These are phyloP conservation scores for Passalora sequoiae DNA, from an alignment of 2,329 filamentous ascomycete species.

Conservation along the genomic window DNA sequence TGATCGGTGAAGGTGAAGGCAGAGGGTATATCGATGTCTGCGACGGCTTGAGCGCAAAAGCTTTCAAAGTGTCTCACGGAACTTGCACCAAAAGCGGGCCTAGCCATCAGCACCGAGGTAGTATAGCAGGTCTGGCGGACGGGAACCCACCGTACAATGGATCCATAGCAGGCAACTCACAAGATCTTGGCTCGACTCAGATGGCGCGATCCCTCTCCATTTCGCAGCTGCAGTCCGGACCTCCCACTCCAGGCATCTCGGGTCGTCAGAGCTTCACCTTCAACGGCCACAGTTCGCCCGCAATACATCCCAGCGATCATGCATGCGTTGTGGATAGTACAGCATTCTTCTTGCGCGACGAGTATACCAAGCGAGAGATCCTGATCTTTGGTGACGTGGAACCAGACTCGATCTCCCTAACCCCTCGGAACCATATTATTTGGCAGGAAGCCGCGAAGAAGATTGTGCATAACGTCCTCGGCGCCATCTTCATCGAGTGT, in stretches of 20 bases:
- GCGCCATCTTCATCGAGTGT: conserved; percentile 90
- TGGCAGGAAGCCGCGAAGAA: conserved; percentile 89
- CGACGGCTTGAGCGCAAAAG: conserved; percentile 82
- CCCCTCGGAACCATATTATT: conserved; percentile 72
- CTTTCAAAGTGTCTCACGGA: conserved; percentile 83
- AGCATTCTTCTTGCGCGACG: conserved; percentile 77
- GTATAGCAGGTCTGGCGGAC: conserved; percentile 38
- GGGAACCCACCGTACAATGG: conserved; percentile 26
- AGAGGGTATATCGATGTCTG: conserved; percentile 84
- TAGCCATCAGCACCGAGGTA: conserved; percentile 39
- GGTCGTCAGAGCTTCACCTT: conserved; percentile 28
- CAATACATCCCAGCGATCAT: conserved; percentile 18
- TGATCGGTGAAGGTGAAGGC: conserved; percentile 72
- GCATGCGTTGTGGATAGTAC: conserved; percentile 78
- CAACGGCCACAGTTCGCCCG: conserved; percentile 26
- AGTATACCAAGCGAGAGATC: conserved; percentile 63
- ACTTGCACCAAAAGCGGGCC: conserved; percentile 66
- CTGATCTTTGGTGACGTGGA: conserved; percentile 96
- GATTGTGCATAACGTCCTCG: conserved; percentile 65
- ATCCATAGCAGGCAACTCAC: conserved; percentile 21
- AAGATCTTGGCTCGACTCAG: conserved; percentile 17
- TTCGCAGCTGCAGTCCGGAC: conserved; percentile 24
- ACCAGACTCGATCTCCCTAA: conserved; percentile 77
- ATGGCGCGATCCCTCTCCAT: conserved; percentile 25
- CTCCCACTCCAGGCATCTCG: conserved; percentile 28